These are phyloP conservation scores for Pseudopyricularia javanii DNA, from an alignment of 2,329 filamentous ascomycete species.

Conservation along the genomic window DNA sequence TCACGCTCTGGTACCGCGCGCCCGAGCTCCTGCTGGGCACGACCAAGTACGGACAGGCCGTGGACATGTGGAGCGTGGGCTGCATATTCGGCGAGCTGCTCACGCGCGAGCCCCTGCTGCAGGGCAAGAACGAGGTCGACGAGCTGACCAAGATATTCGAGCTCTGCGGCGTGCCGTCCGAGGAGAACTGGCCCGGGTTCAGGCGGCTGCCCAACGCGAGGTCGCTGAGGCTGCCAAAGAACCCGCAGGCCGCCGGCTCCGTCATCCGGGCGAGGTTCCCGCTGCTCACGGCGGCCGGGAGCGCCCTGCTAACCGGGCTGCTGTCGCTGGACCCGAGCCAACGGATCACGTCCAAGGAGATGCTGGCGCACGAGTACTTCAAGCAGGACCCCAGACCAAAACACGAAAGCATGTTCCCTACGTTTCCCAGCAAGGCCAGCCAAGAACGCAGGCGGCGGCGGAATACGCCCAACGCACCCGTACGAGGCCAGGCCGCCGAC, in stretches of 20 bases:
- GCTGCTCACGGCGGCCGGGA: slow-evolving; percentile 64
- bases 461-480: slow-evolving; percentile 73
- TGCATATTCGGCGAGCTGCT: slow-evolving; percentile 93
- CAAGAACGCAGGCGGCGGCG: slow-evolving; percentile 67
- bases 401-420: slow-evolving; percentile 85
- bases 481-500: slow-evolving; percentile 55
- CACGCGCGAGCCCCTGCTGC: slow-evolving; percentile 68
- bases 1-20: slow-evolving; percentile 92
- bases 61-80: slow-evolving; percentile 94
- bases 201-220: slow-evolving; percentile 77
- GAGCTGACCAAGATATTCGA: slow-evolving; percentile 80
- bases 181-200: slow-evolving; percentile 77
- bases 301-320: slow-evolving; percentile 54
- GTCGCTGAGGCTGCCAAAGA: slow-evolving; percentile 56
- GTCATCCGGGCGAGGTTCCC: slow-evolving; percentile 70
- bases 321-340: slow-evolving; percentile 62
- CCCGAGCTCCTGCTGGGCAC: slow-evolving; percentile 83
- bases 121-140: slow-evolving; percentile 86
- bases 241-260: slow-evolving; percentile 26
- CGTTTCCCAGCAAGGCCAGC: slow-evolving; percentile 89
- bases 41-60: slow-evolving; percentile 57
- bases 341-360: slow-evolving; percentile 59
- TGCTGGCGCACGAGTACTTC: slow-evolving; percentile 77
- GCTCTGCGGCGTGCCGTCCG: slow-evolving; percentile 75
- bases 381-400: slow-evolving; percentile 81